Conservation (phyloP, 345 rosid genomes). For the Rhodomyrtus tomentosa region DNA sequence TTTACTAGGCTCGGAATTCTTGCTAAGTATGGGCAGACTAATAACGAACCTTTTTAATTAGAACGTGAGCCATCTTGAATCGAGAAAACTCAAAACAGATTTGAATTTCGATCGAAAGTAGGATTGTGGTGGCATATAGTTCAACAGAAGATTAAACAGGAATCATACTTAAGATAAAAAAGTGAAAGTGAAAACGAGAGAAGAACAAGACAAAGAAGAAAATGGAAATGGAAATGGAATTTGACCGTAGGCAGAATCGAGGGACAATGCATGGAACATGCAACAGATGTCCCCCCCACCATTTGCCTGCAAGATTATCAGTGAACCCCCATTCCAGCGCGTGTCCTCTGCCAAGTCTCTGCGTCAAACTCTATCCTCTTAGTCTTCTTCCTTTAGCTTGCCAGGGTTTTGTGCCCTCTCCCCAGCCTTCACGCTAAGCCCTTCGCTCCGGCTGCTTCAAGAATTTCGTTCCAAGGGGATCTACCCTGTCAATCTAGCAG, state of each 20-base stretch:
- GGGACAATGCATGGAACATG: not conserved
- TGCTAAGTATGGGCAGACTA: not conserved
- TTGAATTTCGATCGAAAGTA: not conserved
- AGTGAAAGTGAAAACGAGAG: not conserved
- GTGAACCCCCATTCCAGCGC: not conserved
- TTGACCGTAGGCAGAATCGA: not conserved
- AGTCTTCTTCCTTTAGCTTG: not conserved
- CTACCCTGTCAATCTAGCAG: not conserved
- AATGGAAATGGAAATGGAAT: not conserved
- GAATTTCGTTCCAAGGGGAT: not conserved
- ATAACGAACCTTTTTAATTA: not conserved
- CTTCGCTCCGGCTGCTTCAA: not conserved
- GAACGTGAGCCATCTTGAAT: not conserved
- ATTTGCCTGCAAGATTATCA: not conserved
- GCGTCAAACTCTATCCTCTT: not conserved
- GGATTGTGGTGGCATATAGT: not conserved
- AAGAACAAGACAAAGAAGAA: not conserved
- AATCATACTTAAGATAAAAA: not conserved
- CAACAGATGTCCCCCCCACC: not conserved
- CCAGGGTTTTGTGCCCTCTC: not conserved
- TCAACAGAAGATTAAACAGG: not conserved
- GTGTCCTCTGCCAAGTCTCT: not conserved
- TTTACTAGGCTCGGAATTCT: not conserved
- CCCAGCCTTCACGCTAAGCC: not conserved
- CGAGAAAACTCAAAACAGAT: not conserved